phyloP scores from a whole-genome alignment of 2,329 filamentous ascomycete genomes.

The Cercospora canescens region DNA sequence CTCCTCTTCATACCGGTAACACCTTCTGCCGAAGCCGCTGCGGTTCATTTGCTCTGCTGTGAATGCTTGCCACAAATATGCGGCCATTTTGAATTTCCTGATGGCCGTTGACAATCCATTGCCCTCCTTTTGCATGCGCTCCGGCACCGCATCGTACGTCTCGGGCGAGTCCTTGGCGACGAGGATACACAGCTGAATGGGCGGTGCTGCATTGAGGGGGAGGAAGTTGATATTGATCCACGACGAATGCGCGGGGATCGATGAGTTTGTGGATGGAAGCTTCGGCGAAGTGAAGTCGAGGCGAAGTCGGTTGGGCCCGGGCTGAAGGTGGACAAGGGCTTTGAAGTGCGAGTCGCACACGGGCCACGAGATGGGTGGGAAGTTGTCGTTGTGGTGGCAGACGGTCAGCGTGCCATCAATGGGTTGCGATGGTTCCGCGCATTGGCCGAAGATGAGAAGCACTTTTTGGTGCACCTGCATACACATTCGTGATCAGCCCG shows the following conservation, averaged over 20 bases:
- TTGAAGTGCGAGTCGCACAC: slow-evolving; percentile 91
- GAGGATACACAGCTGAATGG: slow-evolving; percentile 84
- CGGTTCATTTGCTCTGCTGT: slow-evolving; percentile 95
- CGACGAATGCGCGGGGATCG: slow-evolving; percentile 71
- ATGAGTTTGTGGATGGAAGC: slow-evolving; percentile 66
- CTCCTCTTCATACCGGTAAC: slow-evolving; percentile 90
- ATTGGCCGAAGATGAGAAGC: slow-evolving; percentile 75
- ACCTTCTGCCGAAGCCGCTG: slow-evolving; percentile 80
- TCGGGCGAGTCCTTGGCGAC: slow-evolving; percentile 84
- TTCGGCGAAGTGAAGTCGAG: slow-evolving; percentile 86
- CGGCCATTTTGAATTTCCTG: slow-evolving; percentile 90
- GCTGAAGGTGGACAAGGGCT: slow-evolving; percentile 82
- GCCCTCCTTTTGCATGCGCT: slow-evolving; percentile 74
- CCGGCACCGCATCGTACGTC: slow-evolving; percentile 79
- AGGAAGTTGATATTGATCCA: slow-evolving; percentile 85
- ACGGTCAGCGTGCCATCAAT: slow-evolving; percentile 80
- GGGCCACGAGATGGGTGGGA: slow-evolving; percentile 82
- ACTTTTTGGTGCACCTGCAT: slow-evolving; percentile 86
- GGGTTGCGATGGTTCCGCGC: slow-evolving; percentile 70
- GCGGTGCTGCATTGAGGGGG: slow-evolving; percentile 73
- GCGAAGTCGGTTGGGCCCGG: slow-evolving; percentile 83
- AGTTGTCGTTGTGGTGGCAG: slow-evolving; percentile 78
- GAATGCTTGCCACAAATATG: slow-evolving; percentile 95
- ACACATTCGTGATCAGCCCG: slow-evolving; percentile 7
- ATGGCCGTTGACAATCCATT: slow-evolving; percentile 79